Evolutionary conservation across 768 basidiomycete genomes (phyloP).

Genomic region (Butyriboletus loyo): DNA sequence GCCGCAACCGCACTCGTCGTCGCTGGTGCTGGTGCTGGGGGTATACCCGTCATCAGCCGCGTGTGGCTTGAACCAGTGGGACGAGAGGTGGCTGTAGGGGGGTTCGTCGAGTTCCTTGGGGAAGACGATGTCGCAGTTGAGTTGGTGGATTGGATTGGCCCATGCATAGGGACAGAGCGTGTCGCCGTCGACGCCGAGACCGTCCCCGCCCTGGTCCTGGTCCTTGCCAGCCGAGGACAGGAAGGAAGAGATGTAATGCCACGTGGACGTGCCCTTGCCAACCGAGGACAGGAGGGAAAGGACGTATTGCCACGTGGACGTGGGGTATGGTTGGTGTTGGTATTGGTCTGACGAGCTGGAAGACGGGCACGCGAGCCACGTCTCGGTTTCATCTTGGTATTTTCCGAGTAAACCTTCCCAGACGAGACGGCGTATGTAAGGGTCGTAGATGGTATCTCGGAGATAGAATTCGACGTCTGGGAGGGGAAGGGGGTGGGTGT

Average conservation of each 20-base stretch:
- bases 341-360: background rate
- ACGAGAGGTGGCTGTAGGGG: constrained; percentile 29
- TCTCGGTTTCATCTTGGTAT: constrained; percentile 56
- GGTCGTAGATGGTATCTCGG: constrained; percentile 80
- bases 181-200: constrained; percentile 48
- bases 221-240: background rate
- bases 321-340: background rate
- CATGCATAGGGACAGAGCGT: constrained; percentile 75
- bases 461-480: constrained; percentile 63
- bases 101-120: constrained; percentile 60
- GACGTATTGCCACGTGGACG: constrained; percentile 28
- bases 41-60: background rate
- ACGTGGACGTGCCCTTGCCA: constrained; percentile 9
- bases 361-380: constrained; percentile 70
- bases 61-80: constrained; percentile 12
- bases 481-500: constrained; percentile 69
- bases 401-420: constrained; percentile 76
- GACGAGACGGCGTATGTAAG: constrained; percentile 82
- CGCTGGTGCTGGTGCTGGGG: background rate
- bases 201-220: constrained; percentile 15
- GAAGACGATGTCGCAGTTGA: constrained; percentile 86
- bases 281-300: constrained; percentile 5
- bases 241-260: constrained; percentile 25
- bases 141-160: constrained; percentile 65
- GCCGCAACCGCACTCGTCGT: background rate